Evolutionary conservation across 2,329 filamentous ascomycete genomes (phyloP).

Genomic region (Knoxdaviesia proteae): DNA sequence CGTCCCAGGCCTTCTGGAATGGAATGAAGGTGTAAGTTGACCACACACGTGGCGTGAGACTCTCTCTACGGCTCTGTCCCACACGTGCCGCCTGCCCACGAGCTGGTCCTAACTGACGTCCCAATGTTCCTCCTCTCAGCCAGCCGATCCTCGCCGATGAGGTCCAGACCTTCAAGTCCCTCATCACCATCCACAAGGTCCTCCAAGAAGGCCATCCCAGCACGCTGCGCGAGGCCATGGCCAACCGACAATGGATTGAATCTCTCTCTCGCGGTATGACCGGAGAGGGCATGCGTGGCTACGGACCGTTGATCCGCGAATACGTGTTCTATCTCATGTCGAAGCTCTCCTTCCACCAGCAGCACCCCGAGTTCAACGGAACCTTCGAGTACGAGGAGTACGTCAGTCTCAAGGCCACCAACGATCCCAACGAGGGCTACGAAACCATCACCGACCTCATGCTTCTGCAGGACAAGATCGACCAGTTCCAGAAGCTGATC

Average conservation of each 20-base stretch:
- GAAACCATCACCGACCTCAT: conserved; percentile 95
- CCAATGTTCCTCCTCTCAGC: conserved; percentile 19
- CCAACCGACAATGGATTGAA: conserved; percentile 79
- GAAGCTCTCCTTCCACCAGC: conserved; percentile 89
- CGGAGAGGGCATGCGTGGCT: conserved; percentile 63
- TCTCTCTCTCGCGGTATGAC: conserved; percentile 66
- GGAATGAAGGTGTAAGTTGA: conserved; percentile 86
- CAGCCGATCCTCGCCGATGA: conserved; percentile 97
- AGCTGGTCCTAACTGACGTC: conserved; percentile 1
- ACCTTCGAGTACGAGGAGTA: conserved; percentile 99
- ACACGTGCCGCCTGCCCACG: neutral
- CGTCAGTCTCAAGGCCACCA: conserved; percentile 91
- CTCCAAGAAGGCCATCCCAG: conserved; percentile 88
- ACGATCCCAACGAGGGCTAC: conserved; percentile 93
- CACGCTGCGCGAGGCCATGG: conserved; percentile 71
- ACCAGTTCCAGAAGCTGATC: conserved; percentile 94
- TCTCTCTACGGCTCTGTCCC: neutral
- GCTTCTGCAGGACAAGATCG: conserved; percentile 93
- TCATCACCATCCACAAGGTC: conserved; percentile 95
- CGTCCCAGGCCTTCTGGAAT: conserved; percentile 83
- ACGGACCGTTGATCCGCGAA: conserved; percentile 81
- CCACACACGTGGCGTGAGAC: neutral
- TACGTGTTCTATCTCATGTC: conserved; percentile 91
- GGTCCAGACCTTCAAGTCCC: conserved; percentile 94
- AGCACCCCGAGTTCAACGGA: conserved; percentile 95